These are phyloP conservation scores for Capsella bursapastoris DNA, from an alignment of 345 rosid species.

Conservation along the genomic window DNA sequence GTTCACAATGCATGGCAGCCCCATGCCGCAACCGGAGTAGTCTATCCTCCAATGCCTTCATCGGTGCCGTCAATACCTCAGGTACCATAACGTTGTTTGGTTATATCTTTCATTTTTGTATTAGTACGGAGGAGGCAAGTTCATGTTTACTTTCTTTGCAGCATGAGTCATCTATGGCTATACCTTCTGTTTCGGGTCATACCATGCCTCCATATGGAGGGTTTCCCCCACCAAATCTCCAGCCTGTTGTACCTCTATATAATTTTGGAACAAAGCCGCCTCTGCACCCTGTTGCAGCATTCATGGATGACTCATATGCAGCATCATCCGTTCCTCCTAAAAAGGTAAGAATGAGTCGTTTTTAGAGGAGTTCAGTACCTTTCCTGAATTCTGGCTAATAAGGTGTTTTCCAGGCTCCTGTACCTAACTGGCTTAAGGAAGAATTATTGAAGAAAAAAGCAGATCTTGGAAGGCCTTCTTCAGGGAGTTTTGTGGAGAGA, in stretches of 20 bases:
- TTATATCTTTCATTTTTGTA: constrained; percentile 3
- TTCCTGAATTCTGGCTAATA: constrained; percentile 36
- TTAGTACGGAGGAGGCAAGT: constrained; percentile 15
- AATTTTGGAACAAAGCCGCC: constrained; percentile 59
- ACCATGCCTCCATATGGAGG: constrained; percentile 69
- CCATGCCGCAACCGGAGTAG: constrained; percentile 55
- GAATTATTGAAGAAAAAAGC: constrained; percentile 89
- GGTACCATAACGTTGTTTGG: constrained; percentile 47
- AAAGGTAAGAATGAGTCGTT: constrained; percentile 55
- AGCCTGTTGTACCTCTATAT: constrained; percentile 61
- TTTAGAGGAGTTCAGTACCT: constrained; percentile 11
- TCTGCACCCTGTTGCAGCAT: constrained; percentile 65
- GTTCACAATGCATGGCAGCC: constrained; percentile 67
- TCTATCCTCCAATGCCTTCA: constrained; percentile 67
- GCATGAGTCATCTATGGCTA: constrained; percentile 64
- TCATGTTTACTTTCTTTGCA: constrained; percentile 47
- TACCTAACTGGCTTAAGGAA: constrained; percentile 98
- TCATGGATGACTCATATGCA: constrained; percentile 77
- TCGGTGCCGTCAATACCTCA: constrained; percentile 59
- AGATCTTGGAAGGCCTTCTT: constrained; percentile 62
- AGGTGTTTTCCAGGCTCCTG: constrained; percentile 65
- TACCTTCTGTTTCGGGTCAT: constrained; percentile 68
- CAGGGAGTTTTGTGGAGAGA: constrained; percentile 64
- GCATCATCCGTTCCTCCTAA: constrained; percentile 66
- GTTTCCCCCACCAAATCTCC: constrained; percentile 67